These are phyloP conservation scores for Cenchrus fungigraminus DNA, from an alignment of 176 grass and related monocot genomes.

Conservation along the genomic window DNA sequence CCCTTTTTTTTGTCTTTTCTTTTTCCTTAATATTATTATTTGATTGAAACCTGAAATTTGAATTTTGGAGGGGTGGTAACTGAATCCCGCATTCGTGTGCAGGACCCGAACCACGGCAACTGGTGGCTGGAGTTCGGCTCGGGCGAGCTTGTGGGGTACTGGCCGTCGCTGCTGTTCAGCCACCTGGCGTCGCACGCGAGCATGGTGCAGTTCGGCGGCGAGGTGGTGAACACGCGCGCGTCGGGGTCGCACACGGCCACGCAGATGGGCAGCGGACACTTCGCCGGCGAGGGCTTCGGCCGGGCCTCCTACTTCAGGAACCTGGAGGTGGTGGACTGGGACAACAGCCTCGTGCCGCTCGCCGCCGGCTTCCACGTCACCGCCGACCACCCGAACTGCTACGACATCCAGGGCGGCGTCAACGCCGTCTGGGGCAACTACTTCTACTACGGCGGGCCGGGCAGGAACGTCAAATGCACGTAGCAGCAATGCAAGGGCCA, in stretches of 20 bases:
- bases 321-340: slow-evolving; percentile 84
- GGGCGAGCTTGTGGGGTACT: slow-evolving; percentile 80
- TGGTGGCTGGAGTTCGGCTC: slow-evolving; percentile 96
- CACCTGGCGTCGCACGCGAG: slow-evolving; percentile 78
- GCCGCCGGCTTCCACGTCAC: slow-evolving; percentile 66
- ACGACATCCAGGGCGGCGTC: slow-evolving; percentile 81
- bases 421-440: slow-evolving; percentile 87
- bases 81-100: background rate
- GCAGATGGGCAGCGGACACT: slow-evolving; percentile 94
- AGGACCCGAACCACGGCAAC: slow-evolving; percentile 92
- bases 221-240: slow-evolving; percentile 71
- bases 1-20: background rate
- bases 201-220: slow-evolving; percentile 96
- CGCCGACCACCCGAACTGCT: slow-evolving; percentile 82
- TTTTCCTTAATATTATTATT: background rate
- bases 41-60: background rate
- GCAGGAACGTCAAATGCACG: slow-evolving; percentile 73
- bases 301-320: slow-evolving; percentile 83
- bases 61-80: background rate
- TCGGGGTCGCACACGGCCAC: slow-evolving; percentile 70
- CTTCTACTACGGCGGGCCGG: slow-evolving; percentile 87
- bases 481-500: background rate
- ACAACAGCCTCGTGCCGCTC: slow-evolving; percentile 88
- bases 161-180: slow-evolving; percentile 87
- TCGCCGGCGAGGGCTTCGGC: slow-evolving; percentile 66